Conservation (phyloP, 352 stramenopile species). For the Hyaloperonospora brassicae region DNA sequence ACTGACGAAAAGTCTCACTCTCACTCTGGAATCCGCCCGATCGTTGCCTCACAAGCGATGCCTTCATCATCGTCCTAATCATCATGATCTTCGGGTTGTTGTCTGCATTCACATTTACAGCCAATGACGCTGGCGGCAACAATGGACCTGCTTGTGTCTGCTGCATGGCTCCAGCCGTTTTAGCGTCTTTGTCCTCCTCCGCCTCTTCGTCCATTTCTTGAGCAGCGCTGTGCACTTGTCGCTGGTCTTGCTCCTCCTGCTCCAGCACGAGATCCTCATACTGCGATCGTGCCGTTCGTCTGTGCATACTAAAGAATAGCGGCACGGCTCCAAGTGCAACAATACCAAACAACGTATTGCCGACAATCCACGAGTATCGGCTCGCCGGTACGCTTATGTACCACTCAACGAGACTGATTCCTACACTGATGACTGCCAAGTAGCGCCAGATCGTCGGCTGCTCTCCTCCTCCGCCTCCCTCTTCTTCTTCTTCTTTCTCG, state of each 20-base stretch:
- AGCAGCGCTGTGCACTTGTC: background rate
- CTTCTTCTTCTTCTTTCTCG: conserved; percentile 11
- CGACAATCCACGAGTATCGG: conserved; percentile 60
- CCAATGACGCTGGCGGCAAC: background rate
- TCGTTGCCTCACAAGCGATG: conserved; percentile 6
- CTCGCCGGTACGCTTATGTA: conserved; percentile 50
- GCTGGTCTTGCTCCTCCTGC: conserved; percentile 24
- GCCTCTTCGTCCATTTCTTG: conserved; percentile 4
- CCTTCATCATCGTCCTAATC: background rate
- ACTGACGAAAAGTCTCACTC: conserved; percentile 1
- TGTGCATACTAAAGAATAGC: conserved; percentile 62
- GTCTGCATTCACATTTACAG: conserved; percentile 1
- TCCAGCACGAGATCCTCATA: conserved; percentile 36
- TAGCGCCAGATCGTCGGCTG: conserved; percentile 40
- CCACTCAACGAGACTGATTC: conserved; percentile 59
- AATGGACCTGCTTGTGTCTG: background rate
- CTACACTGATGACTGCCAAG: conserved; percentile 37
- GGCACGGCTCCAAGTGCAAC: conserved; percentile 55
- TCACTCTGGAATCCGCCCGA: conserved; percentile 2
- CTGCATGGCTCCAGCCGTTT: background rate
- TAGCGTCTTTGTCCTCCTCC: conserved; percentile 14
- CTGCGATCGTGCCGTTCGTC: conserved; percentile 39
- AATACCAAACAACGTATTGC: conserved; percentile 74
- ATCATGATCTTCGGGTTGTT: too few relatives aligned
- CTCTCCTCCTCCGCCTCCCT: background rate